Evolutionary conservation across 2,329 filamentous ascomycete genomes (phyloP).

Genomic region (Remersonia thermophila): DNA sequence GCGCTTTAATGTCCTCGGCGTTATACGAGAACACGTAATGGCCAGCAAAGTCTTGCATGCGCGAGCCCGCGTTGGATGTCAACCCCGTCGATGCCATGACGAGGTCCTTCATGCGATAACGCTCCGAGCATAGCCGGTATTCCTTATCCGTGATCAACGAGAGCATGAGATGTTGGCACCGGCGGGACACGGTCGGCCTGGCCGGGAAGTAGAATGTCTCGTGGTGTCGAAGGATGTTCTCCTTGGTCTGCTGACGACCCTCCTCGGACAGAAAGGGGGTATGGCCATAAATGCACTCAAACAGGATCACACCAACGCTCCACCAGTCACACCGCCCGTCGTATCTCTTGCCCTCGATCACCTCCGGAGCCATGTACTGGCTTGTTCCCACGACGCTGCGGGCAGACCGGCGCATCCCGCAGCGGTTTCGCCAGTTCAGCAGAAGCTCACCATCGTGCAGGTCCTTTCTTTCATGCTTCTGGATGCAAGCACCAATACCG

Average conservation of each 20-base stretch:
- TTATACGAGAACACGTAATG: slow-evolving; percentile 72
- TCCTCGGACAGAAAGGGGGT: slow-evolving; percentile 82
- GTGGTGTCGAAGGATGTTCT: slow-evolving; percentile 67
- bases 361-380: slow-evolving; percentile 97
- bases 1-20: slow-evolving; percentile 77
- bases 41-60: slow-evolving; percentile 22
- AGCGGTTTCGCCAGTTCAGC: slow-evolving; percentile 57
- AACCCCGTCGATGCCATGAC: not conserved
- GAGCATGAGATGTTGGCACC: slow-evolving; percentile 67
- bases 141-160: slow-evolving; percentile 63
- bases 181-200: slow-evolving; percentile 50
- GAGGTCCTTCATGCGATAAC: slow-evolving; percentile 57
- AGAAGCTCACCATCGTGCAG: slow-evolving; percentile 34
- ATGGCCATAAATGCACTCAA: slow-evolving; percentile 84
- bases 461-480: slow-evolving; percentile 27
- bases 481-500: slow-evolving; percentile 27
- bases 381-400: slow-evolving; percentile 87
- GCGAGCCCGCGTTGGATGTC: not conserved
- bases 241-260: slow-evolving; percentile 67
- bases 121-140: slow-evolving; percentile 59
- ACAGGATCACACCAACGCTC: slow-evolving; percentile 90
- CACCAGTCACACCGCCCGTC: slow-evolving; percentile 94
- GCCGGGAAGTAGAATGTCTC: slow-evolving; percentile 59
- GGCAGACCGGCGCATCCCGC: slow-evolving; percentile 59
- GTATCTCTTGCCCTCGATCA: slow-evolving; percentile 69